These are phyloP conservation scores for Scedosporium aurantiacum DNA, from an alignment of 2,329 filamentous ascomycete genomes.

Conservation along the genomic window DNA sequence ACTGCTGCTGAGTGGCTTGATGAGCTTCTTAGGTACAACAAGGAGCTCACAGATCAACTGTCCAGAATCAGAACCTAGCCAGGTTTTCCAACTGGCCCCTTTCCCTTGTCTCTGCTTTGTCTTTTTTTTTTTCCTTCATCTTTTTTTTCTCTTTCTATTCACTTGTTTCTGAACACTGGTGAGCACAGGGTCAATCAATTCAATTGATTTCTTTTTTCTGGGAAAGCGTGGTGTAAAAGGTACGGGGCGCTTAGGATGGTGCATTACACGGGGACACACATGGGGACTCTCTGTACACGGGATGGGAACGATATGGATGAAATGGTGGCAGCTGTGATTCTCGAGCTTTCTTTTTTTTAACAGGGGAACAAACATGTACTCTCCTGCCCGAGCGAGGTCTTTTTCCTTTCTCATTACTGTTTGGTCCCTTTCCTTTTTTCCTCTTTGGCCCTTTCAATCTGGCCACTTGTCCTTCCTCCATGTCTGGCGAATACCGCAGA, in stretches of 20 bases:
- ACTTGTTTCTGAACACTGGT: neutral
- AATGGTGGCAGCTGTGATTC: neutral
- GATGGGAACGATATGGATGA: neutral
- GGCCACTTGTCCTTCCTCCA: neutral
- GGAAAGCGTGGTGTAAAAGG: neutral
- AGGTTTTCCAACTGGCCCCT: neutral
- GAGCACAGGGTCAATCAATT: neutral
- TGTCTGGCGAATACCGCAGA: too few relatives aligned
- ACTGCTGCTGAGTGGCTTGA: conserved; percentile 73
- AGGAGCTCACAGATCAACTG: conserved; percentile 43
- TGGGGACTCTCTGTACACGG: neutral
- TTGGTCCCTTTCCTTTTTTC: neutral
- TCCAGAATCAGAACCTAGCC: conserved; percentile 21
- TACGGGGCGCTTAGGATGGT: neutral
- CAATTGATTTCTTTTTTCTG: neutral
- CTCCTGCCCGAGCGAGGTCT: too few relatives aligned
- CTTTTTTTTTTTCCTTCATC: neutral
- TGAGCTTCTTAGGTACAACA: conserved; percentile 58
- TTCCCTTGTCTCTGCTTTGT: neutral
- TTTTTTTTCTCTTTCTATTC: neutral
- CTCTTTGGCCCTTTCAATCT: neutral
- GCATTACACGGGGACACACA: neutral
- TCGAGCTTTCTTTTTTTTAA: neutral
- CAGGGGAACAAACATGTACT: neutral
- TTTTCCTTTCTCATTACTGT: neutral